Base-by-base conservation (phyloP, 441 rosid species). In the Erodium trifolium region DNA sequence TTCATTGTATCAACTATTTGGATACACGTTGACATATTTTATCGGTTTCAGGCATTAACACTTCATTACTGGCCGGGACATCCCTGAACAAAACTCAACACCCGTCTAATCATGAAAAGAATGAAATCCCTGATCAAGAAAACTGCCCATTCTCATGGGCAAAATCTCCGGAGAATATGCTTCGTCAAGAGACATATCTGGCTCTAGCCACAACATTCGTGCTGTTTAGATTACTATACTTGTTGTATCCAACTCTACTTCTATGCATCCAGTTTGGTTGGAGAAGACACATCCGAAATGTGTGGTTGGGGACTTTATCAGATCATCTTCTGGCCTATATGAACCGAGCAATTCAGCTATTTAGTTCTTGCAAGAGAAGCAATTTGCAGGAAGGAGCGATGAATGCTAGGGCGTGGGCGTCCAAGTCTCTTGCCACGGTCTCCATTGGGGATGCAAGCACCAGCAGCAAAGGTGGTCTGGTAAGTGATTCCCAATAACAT, bases 141-240 rank as follows among this genome's bases (percentile, higher is more conserved):
- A 91, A 80, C 81, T 93, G 96, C 71, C 97, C 96, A 0, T 93
- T 91, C 78, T 81, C 92, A 60, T 91, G 97, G 97, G 97, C 95
- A 70, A 91, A 88, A 84, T 91, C 99, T 64, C 97, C 97, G 0
- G 97, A 88, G 84, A 89, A 93, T 67, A 71, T 91, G 80, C 83
- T 91, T 65, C 81, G 78, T 10, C 93, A 93, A 74, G 96, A 89
- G 76, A 93, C 96, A 0, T 93, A 83, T 74, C 75, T 93, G 64
- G 83, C 93, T 37, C 75, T 93, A 66, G 97, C 99, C 7, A 78
- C 81, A 12, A 63, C 82, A 9, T 93, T 91, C 67, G 96, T 93
- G 70, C 72, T 91, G 39, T 12, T 85, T 70, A 82, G 93, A 74
- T 73, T 84, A 73, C 68, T 89, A 5, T 81, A 83, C 81, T 51